Conservation (phyloP, 2,329 filamentous ascomycete species). For the Lasiodiplodia theobromae region DNA sequence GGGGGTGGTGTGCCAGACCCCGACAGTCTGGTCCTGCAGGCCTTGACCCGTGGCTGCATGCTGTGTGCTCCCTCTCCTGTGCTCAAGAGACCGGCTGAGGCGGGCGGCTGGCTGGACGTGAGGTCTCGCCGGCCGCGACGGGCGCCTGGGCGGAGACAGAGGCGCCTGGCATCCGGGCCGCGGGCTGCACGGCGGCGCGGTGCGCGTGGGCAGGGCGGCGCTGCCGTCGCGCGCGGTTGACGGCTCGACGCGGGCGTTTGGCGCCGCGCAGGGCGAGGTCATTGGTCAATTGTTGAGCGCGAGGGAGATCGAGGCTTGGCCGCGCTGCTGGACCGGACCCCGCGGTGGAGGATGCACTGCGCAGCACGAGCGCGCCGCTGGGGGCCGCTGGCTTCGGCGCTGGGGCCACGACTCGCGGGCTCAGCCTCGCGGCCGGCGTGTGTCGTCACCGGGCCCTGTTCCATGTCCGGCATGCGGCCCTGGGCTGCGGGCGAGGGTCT, state of each 20-base stretch:
- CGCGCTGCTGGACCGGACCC: slow-evolving; percentile 11
- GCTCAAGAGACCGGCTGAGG: neutral
- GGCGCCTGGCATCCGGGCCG: neutral
- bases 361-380: slow-evolving; percentile 23
- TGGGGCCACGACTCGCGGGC: slow-evolving; percentile 22
- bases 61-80: neutral
- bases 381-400: slow-evolving; percentile 10
- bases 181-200: neutral
- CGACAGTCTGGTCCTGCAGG: slow-evolving; percentile 20
- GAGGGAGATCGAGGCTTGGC: slow-evolving; percentile 1
- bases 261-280: neutral
- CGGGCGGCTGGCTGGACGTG: neutral
- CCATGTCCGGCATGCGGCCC: neutral
- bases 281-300: slow-evolving; percentile 15
- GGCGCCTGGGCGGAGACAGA: neutral
- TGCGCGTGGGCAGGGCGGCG: slow-evolving; percentile 1
- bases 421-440: slow-evolving; percentile 24
- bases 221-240: slow-evolving; percentile 1
- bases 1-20: slow-evolving; percentile 15
- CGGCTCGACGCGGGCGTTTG: slow-evolving; percentile 13
- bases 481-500: neutral
- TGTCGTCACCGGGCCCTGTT: slow-evolving; percentile 26
- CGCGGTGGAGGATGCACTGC: slow-evolving; percentile 17
- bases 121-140: neutral
- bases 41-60: slow-evolving; percentile 15